Evolutionary conservation across 345 rosid species (phyloP), one percentile per base, ranked within the genome.

Genomic region (Carallia brachiata): DNA sequence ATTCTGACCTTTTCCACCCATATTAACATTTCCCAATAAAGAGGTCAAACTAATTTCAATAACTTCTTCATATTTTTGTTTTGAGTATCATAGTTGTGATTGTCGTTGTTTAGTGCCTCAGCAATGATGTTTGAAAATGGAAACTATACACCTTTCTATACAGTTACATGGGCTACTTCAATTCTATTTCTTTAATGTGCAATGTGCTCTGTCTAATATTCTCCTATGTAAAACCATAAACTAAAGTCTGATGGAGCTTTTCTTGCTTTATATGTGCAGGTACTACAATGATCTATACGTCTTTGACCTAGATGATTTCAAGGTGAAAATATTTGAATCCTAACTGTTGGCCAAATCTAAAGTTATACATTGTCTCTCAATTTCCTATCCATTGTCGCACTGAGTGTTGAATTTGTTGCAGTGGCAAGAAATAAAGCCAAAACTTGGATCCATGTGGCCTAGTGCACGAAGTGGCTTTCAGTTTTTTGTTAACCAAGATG

Each of bases 381-480:
- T 13, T 37, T 59, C 66, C 10, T 66, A 53, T 64, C 61, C 7
- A 9, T 32, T 62, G 19, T 74, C 37, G 63, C 34, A n/a, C 64
- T 77, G 67, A 85, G 15, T 71, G 36, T 19, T 62, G 62, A 40
- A 65, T 32, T 77, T 65, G 70, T 62, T 87, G 75, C 67, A 90
- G 98, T 94, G 97, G 98, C 96, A 91, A 91, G 98, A 94, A 85
- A 84, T 94, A 77, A 94, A 94, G 75, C 95, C 96, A 39, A 86
- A 82, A 80, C 97, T 88, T 74, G 97, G 97, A 52, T 84, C 92
- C 54, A 79, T 91, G 89, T 94, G 98, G 96, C 97, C 98, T 32
- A 88, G 90, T 82, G 88, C 93, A 17, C 89, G 97, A 69, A 94
- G 96, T 70, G 98, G 97, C 54, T 94, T 94, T 78, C 98, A 94